Evolutionary conservation across 1,284 basidiomycete genomes (phyloP), one percentile per base, ranked within the genome.

Genomic region (Singerocomus rubriflavus): DNA sequence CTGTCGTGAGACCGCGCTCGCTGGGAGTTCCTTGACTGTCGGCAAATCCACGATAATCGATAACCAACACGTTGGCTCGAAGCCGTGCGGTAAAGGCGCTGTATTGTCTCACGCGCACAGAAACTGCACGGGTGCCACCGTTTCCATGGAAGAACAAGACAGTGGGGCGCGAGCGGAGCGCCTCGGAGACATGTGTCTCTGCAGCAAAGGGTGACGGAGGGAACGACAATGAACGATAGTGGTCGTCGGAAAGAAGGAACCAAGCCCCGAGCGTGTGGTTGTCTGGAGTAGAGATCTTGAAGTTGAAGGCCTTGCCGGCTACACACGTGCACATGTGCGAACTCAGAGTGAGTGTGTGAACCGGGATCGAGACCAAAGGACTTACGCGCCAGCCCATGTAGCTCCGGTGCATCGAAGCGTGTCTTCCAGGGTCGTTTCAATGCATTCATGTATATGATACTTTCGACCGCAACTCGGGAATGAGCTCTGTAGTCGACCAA

Each of bases 71-170:
- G 64, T 96, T 97, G 14, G 78, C 80, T 17, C 75, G 72, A 1
- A 92, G 71, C 2, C 85, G 77, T 1, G 81, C 75, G 0, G 86
- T 77, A 56, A 87, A 82, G 0, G 76, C 71, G 10, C 75, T 68
- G 64, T 90, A 89, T 37, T 83, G 76, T 5, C 74, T 75, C 10
- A 91, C 71, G 9, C 92, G 85, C 45, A 77, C 78, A 0, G 71
- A 60, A 6, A 82, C 75, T 0, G 88, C 88, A 13, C 93, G 82
- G 0, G 88, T 91, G 5, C 78, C 89, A 1, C 84, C 89, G 59
- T 97, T 97, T 11, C 95, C 96, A 59, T 98, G 96, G 49, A 96
- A 78, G 70, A 92, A 95, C 26, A 97, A 74, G 29, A 96, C 73
- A 0, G 88, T 93, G 0, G 91, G 91, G n/a, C 78, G 71, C 0